Evolutionary conservation across 345 rosid genomes (phyloP), one percentile per base, ranked within the genome.

Genomic region (Clausena lansium): DNA sequence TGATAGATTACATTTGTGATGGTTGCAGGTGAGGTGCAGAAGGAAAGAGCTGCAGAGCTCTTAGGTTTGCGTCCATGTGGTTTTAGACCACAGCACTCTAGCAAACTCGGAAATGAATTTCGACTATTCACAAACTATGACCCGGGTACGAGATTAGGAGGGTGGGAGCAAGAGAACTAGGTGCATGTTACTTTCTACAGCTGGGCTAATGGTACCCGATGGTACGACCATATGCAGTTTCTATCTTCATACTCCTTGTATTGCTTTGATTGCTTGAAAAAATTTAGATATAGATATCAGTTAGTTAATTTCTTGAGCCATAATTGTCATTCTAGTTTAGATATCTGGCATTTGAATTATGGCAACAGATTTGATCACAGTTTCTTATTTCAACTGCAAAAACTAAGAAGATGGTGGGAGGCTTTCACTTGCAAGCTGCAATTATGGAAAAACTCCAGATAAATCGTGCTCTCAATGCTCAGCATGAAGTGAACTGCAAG

Each of bases 51-150:
- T 20, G 93, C 92, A 13, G 90, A 89, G 81, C 86, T 95, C 62
- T 81, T 95, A 84, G 89, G 92, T 63, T 84, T 95, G 83, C 88
- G 59, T 24, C 89, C 93, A 55, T 92, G 99, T 78, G 88, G 86
- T 74, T 95, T 93, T 78, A 83, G 84, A 84, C 99, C 99, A 39
- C 89, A 76, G 67, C 97, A 95, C 84, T 83, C 94, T 0, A 92
- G 92, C 91, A 93, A 95, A 80, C 97, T 95, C 2, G 97, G 98
- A 69, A 95, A 95, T 55, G 98, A 90, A 83, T 95, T 95, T 74
- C 76, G 92, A 33, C 71, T 95, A 60, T 91, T 93, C 86, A 88
- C 96, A 74, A 90, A 91, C 85, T 95, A 95, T 62, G 85, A 93
- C 81, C 97, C 98, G 6, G 92, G 90, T n/a, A 82, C 58, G n/a